Evolutionary conservation across 106 monocot genomes (phyloP), one percentile per base, ranked within the genome.

Genomic region (Vanilla planifolia): DNA sequence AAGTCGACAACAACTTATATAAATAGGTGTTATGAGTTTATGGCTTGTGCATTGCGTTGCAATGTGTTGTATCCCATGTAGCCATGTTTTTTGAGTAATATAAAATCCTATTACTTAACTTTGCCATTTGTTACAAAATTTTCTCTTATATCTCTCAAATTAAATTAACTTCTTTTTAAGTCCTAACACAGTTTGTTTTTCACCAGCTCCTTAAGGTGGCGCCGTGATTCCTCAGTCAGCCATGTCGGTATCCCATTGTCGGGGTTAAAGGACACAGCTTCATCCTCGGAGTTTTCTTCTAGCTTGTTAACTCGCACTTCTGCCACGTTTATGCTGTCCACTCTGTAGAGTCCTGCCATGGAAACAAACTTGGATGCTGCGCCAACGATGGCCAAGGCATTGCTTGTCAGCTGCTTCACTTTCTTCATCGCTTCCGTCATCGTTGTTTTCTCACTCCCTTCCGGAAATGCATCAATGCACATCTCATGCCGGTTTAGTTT

Each of bases 391-490:
- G 83, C 93, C 9, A 94, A 62, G 2, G 85, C 85, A 22, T 94
- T 94, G 67, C 83, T 86, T 3, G 93, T 82, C 35, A 94, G 33
- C 51, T 86, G 59, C 70, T 80, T 89, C 9, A 68, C 73, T 4
- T 19, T 14, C 26, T 69, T 75, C 77, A 92, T 66, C 7, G 48
- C 77, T 0, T 67, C 43, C 25, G 72, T 57, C 83, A 92, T 86
- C 60, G 80, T 84, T 10, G 61, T 56, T 86, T 72, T 83, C 26
- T 70, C 15, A 1, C 87, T 77, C 2, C 86, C 92, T 2, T 86
- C 83, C 1, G 92, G 86, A 64, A 92, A 92, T 0, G 79, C 86
- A 8, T 86, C 92, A 20, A 86, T 69, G 75, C 92, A 92, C 2
- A 83, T 92, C n/a, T n/a, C n/a, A n/a, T n/a, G n/a, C n/a, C n/a